These are phyloP conservation scores for Penicillium olsonii DNA, from an alignment of 2,329 filamentous ascomycete genomes.

Conservation along the genomic window DNA sequence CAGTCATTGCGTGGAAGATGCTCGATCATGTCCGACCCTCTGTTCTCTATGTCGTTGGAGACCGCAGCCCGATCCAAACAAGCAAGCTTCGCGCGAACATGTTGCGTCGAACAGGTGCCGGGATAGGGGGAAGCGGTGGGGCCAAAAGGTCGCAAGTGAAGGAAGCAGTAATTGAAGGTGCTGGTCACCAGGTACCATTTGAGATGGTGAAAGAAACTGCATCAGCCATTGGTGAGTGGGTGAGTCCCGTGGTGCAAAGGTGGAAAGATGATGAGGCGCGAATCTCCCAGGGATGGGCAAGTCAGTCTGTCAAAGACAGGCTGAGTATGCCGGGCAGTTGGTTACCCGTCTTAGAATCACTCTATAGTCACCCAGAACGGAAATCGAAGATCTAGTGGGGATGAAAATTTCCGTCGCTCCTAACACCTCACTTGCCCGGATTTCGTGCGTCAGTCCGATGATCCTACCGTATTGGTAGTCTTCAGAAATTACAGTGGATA, in stretches of 20 bases:
- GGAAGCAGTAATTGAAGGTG: neutral
- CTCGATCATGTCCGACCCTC: conserved; percentile 17
- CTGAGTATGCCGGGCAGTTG: neutral
- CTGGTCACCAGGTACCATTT: neutral
- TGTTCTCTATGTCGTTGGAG: conserved; percentile 25
- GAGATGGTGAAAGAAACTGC: neutral
- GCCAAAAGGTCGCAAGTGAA: neutral
- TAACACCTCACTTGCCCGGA: too few species aligned
- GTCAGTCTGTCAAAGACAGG: neutral
- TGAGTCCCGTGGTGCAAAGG: neutral
- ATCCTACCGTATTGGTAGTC: too few species aligned
- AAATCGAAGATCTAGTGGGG: neutral
- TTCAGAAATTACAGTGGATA: too few species aligned
- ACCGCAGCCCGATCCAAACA: conserved; percentile 9
- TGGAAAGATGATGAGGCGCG: neutral
- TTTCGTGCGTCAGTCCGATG: too few species aligned
- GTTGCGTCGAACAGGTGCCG: conserved; percentile 19
- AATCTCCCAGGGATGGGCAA: neutral
- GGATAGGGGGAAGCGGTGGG: conserved; percentile 26
- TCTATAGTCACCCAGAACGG: neutral
- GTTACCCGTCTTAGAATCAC: neutral
- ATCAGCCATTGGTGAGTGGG: too few species aligned
- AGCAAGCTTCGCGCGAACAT: conserved; percentile 12
- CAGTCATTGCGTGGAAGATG: conserved; percentile 5
- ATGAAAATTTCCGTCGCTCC: too few species aligned